Conservation (phyloP, 1,284 basidiomycete genomes). For the Fomitopsis pinicola region DNA sequence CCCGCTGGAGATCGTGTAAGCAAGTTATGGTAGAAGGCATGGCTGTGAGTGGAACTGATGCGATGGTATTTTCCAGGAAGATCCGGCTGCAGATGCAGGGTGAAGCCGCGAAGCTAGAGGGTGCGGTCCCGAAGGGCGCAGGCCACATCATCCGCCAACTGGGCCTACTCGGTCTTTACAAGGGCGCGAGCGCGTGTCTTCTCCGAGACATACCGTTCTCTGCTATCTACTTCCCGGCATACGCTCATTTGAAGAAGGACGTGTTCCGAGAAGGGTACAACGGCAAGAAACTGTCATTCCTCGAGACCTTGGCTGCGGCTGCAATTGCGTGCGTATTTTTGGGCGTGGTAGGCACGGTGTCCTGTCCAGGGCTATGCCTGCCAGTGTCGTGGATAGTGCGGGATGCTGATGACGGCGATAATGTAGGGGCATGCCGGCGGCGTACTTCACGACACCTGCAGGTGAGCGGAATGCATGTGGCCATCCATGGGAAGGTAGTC, state of each 20-base stretch:
- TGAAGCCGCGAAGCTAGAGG: slow-evolving; percentile 85
- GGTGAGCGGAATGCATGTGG: slow-evolving; percentile 40
- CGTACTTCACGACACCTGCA: slow-evolving; percentile 81
- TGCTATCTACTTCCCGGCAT: slow-evolving; percentile 78
- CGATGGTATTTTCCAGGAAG: slow-evolving; percentile 54
- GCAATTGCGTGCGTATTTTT: slow-evolving; percentile 66
- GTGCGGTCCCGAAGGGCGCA: slow-evolving; percentile 79
- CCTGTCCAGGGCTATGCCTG: not conserved
- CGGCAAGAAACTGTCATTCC: slow-evolving; percentile 88
- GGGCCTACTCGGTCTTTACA: slow-evolving; percentile 91
- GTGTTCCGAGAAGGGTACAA: slow-evolving; percentile 94
- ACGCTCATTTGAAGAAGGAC: slow-evolving; percentile 87
- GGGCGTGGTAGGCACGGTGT: slow-evolving; percentile 4
- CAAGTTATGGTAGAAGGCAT: slow-evolving; percentile 19
- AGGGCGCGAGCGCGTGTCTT: slow-evolving; percentile 84
- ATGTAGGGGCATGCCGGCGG: slow-evolving; percentile 89
- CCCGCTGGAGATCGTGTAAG: slow-evolving; percentile 87
- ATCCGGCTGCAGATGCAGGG: slow-evolving; percentile 97
- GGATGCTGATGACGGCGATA: slow-evolving; percentile 20
- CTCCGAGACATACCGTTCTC: slow-evolving; percentile 95
- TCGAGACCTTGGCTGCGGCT: slow-evolving; percentile 85
- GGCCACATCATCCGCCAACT: slow-evolving; percentile 91
- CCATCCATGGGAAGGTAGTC: slow-evolving; percentile 16
- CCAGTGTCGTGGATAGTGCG: not conserved
- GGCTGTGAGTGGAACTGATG: slow-evolving; percentile 12